Evolutionary conservation across 768 basidiomycete genomes (phyloP), one percentile per base, ranked within the genome.

Genomic region (Tulasnella sp.): DNA sequence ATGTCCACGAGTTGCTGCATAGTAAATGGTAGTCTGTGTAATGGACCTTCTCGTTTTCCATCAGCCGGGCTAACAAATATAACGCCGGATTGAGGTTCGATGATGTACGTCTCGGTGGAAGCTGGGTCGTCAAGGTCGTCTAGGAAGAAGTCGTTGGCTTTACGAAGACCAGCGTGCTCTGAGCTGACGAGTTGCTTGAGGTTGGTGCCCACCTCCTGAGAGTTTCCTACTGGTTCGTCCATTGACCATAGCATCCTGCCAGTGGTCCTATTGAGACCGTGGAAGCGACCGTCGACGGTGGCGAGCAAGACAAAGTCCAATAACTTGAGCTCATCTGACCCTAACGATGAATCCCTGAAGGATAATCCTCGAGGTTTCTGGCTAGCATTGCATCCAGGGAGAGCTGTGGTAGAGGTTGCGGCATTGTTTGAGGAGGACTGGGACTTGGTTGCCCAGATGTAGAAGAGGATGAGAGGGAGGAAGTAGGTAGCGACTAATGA

Each of bases 51-150:
- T 40, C 77, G 79, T 74, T 48, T 80, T 14, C 88, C 88, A 0
- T 92, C 91, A 0, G 90, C 89, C 9, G 91, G 86, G 86, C 95
- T 92, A 80, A 98, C 91, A 84, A 94, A 99, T 81, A 99, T 94
- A 83, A 94, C 93, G 7, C 97, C 97, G 6, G 94, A 92, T 87
- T 96, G 94, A 0, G 97, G 97, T 83, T 98, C 97, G 77, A 98
- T 93, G 80, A 98, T 92, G 85, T 97, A 99, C 68, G 93, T 89
- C 84, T 95, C 94, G 82, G 91, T 89, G 39, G 86, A 84, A 0
- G 85, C 34, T 68, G 34, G 31, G 18, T 44, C 48, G 75, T 42
- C 48, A 27, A 82, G 78, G 18, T 74, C 80, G 21, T 76, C 82
- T 3, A 79, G 73, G 31, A 42, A 74, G 21, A 80, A 80, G 21